Evolutionary conservation across 2,329 filamentous ascomycete species (phyloP), one percentile per base, ranked within the genome.

Genomic region (Didymella lethalis): DNA sequence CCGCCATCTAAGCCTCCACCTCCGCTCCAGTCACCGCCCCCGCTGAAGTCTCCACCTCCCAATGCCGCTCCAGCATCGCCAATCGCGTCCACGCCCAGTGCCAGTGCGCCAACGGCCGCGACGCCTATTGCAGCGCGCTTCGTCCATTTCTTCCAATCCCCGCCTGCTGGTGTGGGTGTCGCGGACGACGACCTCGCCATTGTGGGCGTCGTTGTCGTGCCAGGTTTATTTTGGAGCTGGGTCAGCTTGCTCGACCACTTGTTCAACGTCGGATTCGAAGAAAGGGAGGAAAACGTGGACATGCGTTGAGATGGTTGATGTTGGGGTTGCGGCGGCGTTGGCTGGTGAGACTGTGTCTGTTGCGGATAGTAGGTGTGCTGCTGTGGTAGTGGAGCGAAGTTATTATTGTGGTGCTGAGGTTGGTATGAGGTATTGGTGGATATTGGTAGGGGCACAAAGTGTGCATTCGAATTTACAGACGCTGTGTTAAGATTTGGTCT

Each of bases 141-240:
- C 2, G 44, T 51, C 59, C 54, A 62, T 25, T 62, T 62, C 40
- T 58, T 62, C 59, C 59, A 62, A 38, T 62, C 54, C 2, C 28
- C 23, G 20, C 28, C 28, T 2, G 20, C 36, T 7, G n/a, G 5
- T 10, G 3, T 40, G 4, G 36, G 18, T 23, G 36, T 18, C 7
- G 36, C 18, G 18, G 38, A 18, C 16, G 25, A 3, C 8, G 8
- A 26, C 28, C 25, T 23, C 41, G 40, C 32, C 28, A 14, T 45
- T 29, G 43, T 10, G 1, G 25, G 26, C 14, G 7, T 2, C 14
- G 43, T 16, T 29, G 43, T 29, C 8, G 45, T 16, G 45, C 45
- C n/a, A 11, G 45, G 29, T 14, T 47, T 47, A 14, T 31, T 16
- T 12, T 47, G 45, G 45, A 34, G 23, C 11, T 34, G 29, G 11